phyloP scores from a whole-genome alignment of 2,329 filamentous ascomycete genomes.

The Hypoxylon sp. region DNA sequence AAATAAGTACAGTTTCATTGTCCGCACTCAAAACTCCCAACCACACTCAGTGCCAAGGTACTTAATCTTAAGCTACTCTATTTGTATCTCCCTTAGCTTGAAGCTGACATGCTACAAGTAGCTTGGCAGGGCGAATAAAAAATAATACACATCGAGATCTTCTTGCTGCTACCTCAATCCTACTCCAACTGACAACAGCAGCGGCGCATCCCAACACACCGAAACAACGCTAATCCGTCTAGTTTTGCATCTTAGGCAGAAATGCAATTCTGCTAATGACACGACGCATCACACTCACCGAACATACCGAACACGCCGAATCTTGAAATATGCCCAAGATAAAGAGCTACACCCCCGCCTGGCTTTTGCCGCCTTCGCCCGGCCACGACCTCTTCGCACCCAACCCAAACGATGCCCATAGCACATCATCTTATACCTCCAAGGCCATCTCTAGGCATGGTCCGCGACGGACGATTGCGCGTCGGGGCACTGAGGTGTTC shows the following conservation, averaged over 20 bases:
- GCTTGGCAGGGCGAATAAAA: slow-evolving; percentile 29
- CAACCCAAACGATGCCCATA: slow-evolving; percentile 55
- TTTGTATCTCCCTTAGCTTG: slow-evolving; percentile 5
- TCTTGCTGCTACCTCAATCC: slow-evolving; percentile 11
- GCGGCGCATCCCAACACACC: slow-evolving; percentile 3
- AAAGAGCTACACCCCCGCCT: slow-evolving; percentile 85
- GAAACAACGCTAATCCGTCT: slow-evolving; percentile 5
- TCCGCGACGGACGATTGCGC: slow-evolving; percentile 78
- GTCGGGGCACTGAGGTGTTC: slow-evolving; percentile 88
- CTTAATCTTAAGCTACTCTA: slow-evolving; percentile 3
- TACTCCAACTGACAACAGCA: slow-evolving; percentile 25
- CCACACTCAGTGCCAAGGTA: neutral
- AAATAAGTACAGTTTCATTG: slow-evolving; percentile 13
- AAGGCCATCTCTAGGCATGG: slow-evolving; percentile 57
- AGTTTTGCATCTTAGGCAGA: slow-evolving; percentile 37
- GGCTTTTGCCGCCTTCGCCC: slow-evolving; percentile 83
- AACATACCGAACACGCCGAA: slow-evolving; percentile 42
- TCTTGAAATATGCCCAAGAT: slow-evolving; percentile 80
- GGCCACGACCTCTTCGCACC: slow-evolving; percentile 83
- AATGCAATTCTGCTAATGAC: slow-evolving; percentile 47
- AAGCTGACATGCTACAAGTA: slow-evolving; percentile 27
- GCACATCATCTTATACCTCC: slow-evolving; percentile 56
- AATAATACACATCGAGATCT: slow-evolving; percentile 16
- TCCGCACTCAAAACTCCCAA: slow-evolving; percentile 23
- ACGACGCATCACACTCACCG: slow-evolving; percentile 42